phyloP scores from a whole-genome alignment of 2,329 filamentous ascomycete species.

The Lomentospora prolificans region DNA sequence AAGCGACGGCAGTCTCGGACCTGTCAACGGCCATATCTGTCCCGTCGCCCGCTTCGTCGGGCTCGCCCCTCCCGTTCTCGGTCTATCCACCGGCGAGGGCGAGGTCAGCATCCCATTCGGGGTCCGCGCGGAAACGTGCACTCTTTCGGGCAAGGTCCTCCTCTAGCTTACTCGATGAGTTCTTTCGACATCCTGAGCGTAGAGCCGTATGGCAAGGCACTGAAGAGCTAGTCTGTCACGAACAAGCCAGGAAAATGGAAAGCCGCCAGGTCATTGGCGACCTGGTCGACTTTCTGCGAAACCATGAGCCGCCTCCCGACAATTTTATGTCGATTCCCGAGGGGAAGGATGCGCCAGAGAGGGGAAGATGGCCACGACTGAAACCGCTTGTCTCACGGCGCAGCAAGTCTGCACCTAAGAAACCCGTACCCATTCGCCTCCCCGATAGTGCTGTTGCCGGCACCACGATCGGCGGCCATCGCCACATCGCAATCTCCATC shows the following conservation, averaged over 20 bases:
- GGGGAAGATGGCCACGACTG: slow-evolving; percentile 31
- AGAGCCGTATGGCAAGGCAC: slow-evolving; percentile 5
- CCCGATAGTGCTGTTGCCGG: slow-evolving; percentile 48
- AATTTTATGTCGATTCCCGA: slow-evolving; percentile 39
- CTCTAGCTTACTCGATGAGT: slow-evolving; percentile 7
- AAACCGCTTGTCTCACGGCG: slow-evolving; percentile 27
- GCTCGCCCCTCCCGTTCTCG: not conserved
- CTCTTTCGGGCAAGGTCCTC: slow-evolving; percentile 5
- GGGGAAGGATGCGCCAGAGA: slow-evolving; percentile 19
- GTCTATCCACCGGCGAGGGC: not conserved
- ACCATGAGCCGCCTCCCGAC: slow-evolving; percentile 34
- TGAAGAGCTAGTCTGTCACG: not conserved
- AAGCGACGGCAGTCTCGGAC: too few species aligned
- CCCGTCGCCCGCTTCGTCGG: too few species aligned
- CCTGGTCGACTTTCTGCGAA: slow-evolving; percentile 40
- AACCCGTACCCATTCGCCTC: slow-evolving; percentile 25
- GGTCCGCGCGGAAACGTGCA: not conserved
- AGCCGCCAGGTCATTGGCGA: slow-evolving; percentile 1
- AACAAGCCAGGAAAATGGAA: slow-evolving; percentile 7
- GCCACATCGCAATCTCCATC: slow-evolving; percentile 53
- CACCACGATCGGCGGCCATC: slow-evolving; percentile 40
- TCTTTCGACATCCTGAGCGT: slow-evolving; percentile 3
- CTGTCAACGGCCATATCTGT: too few species aligned
- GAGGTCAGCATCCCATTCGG: slow-evolving; percentile 1
- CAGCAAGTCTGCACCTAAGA: slow-evolving; percentile 21